These are phyloP conservation scores for Citropsis articulata DNA, from an alignment of 345 rosid species.

Conservation along the genomic window DNA sequence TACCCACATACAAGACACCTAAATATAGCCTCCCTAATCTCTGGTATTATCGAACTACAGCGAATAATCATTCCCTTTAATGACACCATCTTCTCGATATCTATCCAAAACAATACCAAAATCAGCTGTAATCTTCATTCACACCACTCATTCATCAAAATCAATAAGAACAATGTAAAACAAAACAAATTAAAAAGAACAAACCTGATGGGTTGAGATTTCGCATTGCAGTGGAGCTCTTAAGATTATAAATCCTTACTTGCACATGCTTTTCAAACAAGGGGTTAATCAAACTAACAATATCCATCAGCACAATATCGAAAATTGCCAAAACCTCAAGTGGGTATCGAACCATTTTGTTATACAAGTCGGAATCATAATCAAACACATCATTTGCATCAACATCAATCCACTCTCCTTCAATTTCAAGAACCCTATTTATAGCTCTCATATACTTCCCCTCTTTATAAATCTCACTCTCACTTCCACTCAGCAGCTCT, in stretches of 20 bases:
- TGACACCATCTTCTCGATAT: slow-evolving; percentile 96
- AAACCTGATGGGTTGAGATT: slow-evolving; percentile 93
- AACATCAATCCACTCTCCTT: slow-evolving; percentile 90
- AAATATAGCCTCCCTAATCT: slow-evolving; percentile 92
- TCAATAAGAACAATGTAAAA: not conserved
- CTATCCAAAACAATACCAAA: slow-evolving; percentile 34
- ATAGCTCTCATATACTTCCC: slow-evolving; percentile 84
- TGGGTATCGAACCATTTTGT: slow-evolving; percentile 86
- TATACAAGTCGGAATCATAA: slow-evolving; percentile 79
- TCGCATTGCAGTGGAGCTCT: slow-evolving; percentile 75
- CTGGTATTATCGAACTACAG: slow-evolving; percentile 92
- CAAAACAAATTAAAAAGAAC: slow-evolving; percentile 2
- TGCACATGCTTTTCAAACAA: slow-evolving; percentile 88
- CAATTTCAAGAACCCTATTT: slow-evolving; percentile 70
- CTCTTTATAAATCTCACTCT: slow-evolving; percentile 53
- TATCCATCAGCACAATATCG: slow-evolving; percentile 92
- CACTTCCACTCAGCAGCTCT: slow-evolving; percentile 22
- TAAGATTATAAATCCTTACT: slow-evolving; percentile 77
- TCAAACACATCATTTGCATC: slow-evolving; percentile 83
- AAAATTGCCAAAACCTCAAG: slow-evolving; percentile 94
- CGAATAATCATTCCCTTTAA: slow-evolving; percentile 93
- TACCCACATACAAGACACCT: slow-evolving; percentile 89
- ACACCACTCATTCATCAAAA: not conserved
- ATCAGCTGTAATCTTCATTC: slow-evolving; percentile 9
- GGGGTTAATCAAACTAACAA: slow-evolving; percentile 67